Base-by-base conservation (phyloP, 805 yeast species). In the Saturnispora sekii region DNA sequence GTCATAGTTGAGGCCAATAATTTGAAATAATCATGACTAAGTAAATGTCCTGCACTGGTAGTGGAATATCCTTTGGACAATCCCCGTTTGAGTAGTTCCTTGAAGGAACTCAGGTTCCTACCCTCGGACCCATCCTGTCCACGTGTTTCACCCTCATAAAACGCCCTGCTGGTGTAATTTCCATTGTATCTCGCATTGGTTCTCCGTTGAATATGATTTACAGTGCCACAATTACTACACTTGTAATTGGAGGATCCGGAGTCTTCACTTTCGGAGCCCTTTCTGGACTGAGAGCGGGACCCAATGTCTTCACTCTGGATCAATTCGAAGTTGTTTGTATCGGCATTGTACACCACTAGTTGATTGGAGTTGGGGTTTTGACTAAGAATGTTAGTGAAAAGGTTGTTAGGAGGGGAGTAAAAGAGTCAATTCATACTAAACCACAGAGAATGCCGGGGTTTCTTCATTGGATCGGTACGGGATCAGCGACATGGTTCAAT, bases 1-100 rank as follows among this genome's bases (percentile, higher is more conserved):
- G 43, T 21, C 8, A 44, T 7, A 21, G 40, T 43, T 32, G 48
- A 37, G 3, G 48, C 49, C 47, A 61, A 52, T 11, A 61, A 46
- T 41, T 54, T 55, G 42, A 61, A 61, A 42, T 61, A 60, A 43
- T 61, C 64, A 31, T 52, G 52, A 37, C 60, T 50, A 16, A 52
- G 16, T 31, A 49, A 53, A 44, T 54, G 55, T 3, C 53, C 50
- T 1, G 53, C 44, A 30, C 45, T 41, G 2, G 48, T 48, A 7
- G 38, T 29, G 21, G 44, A 40, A 29, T 45, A 45, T 11, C 43
- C 43, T 14, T 41, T 15, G 4, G 28, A 10, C 18, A 18, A 10
- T 14, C 38, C 44, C 7, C 32, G 28, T 7, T 29, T 32, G 9
- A 37, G 10, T 10, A 43, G 14, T 7, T 32, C 31, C 32, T 43